phyloP scores from a whole-genome alignment of 2,329 filamentous ascomycete genomes.

The Pezicula radicicola region DNA sequence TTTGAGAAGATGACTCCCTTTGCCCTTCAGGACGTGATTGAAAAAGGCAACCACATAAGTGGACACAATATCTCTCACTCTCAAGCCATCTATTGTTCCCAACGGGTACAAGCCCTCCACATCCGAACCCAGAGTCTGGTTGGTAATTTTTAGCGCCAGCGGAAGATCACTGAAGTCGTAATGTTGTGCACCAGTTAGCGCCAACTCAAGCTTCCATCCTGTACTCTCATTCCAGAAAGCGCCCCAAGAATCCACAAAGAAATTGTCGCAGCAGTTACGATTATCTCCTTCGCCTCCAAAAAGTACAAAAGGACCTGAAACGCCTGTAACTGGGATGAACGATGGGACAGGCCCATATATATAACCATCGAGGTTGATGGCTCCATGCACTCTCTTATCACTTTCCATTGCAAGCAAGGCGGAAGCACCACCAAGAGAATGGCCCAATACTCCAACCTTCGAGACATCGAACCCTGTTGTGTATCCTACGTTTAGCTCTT shows the following conservation, averaged over 20 bases:
- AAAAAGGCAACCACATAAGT: conserved; percentile 12
- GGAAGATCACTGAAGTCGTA: conserved; percentile 9
- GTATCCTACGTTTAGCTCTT: neutral
- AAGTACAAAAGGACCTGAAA: conserved; percentile 23
- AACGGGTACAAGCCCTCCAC: neutral
- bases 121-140: neutral
- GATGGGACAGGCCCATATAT: conserved; percentile 20
- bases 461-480: conserved; percentile 20
- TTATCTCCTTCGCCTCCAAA: conserved; percentile 23
- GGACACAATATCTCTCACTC: conserved; percentile 6
- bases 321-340: conserved; percentile 13
- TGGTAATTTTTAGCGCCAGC: neutral
- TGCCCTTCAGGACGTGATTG: conserved; percentile 5
- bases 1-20: conserved; percentile 1
- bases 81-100: conserved; percentile 11
- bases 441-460: neutral
- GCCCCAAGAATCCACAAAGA: conserved; percentile 4
- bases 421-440: conserved; percentile 27
- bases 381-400: conserved; percentile 27
- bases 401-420: conserved; percentile 24
- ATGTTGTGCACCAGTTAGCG: conserved; percentile 7
- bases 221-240: conserved; percentile 1
- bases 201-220: conserved; percentile 12
- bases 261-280: conserved; percentile 10
- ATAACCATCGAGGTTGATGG: conserved; percentile 33